Conservation (phyloP, 192 early-diverging fungal species). For the Gonapodya prolifera region DNA sequence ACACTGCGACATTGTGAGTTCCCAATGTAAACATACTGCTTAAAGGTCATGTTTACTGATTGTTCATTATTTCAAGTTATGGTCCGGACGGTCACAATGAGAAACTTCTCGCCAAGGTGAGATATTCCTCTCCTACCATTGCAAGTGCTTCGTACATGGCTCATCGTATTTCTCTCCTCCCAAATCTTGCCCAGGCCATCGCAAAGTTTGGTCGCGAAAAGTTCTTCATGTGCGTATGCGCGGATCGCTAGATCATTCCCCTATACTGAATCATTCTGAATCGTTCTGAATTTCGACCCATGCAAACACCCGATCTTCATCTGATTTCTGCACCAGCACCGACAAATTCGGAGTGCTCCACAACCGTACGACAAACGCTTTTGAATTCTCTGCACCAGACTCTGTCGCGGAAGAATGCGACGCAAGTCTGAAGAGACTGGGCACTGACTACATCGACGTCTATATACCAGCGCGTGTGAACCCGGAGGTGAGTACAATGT, state of each 20-base stretch:
- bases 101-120: background rate
- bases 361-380: background rate
- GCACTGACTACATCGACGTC: background rate
- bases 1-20: background rate
- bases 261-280: no score
- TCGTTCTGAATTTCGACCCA: background rate
- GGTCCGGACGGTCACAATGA: conserved; percentile 4
- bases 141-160: no score
- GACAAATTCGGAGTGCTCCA: background rate
- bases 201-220: background rate
- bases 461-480: background rate
- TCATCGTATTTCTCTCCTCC: background rate
- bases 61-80: background rate
- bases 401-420: background rate
- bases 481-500: no score
- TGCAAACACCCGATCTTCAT: background rate
- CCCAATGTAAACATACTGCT: no score
- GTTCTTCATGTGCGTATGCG: conserved; percentile 4
- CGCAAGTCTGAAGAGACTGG: background rate
- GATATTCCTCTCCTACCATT: no score
- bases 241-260: no score
- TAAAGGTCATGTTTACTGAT: no score
- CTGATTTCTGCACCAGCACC: background rate
- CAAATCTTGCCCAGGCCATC: background rate
- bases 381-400: background rate